phyloP scores from a whole-genome alignment of 1,139 yeast species.

The Suhomyces taliae region DNA sequence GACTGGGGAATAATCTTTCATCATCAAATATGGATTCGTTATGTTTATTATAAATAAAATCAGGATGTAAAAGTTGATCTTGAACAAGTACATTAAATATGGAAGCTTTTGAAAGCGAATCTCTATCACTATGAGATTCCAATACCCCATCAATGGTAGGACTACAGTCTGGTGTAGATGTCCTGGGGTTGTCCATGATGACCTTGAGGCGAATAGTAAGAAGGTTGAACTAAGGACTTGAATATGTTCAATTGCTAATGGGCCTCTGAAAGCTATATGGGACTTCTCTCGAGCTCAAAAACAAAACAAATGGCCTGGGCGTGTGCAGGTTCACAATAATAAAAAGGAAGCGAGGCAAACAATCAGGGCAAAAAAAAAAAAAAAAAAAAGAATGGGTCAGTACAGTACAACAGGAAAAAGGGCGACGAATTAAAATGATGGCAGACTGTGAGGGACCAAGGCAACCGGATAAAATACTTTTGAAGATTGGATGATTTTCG shows the following conservation, averaged over 20 bases:
- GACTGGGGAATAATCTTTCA: constrained; percentile 34
- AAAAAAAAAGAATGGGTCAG: no score
- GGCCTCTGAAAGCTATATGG: not conserved
- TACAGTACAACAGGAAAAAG: no score
- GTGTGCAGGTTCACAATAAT: not conserved
- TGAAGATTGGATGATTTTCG: no score
- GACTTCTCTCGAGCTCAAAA: not conserved
- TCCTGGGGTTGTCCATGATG: not conserved
- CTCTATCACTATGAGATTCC: constrained; percentile 1
- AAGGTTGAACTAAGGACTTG: not conserved
- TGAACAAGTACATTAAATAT: constrained; percentile 4
- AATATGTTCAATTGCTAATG: not conserved
- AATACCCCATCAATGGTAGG: not conserved
- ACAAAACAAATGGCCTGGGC: not conserved
- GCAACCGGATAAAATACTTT: no score
- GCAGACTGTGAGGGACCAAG: no score
- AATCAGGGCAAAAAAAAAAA: not conserved
- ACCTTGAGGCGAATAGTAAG: not conserved
- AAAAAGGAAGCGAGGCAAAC: not conserved
- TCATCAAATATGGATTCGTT: constrained; percentile 46
- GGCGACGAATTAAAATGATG: no score
- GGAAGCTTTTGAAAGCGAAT: constrained; percentile 4
- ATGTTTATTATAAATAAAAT: constrained; percentile 37
- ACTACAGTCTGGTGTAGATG: not conserved
- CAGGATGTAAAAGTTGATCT: constrained; percentile 16